Evolutionary conservation across 1,139 yeast species (phyloP), one percentile per base, ranked within the genome.

Genomic region (Saccharomycopsis hybrid): DNA sequence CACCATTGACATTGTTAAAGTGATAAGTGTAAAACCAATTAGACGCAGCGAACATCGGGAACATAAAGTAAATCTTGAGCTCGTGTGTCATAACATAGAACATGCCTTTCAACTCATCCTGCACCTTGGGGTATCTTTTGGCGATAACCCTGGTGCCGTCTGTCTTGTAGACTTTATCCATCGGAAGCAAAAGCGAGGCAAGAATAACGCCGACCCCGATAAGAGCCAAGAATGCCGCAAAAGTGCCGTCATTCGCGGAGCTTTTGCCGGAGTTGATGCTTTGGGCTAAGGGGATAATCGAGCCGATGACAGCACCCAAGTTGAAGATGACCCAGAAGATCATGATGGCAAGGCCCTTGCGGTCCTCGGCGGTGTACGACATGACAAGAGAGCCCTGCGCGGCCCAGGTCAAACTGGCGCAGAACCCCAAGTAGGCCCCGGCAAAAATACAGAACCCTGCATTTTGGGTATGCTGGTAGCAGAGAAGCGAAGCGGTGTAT

Each of bases 11-110:
- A 55, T 76, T 77, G 60, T 78, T 78, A 58, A 77, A 78, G 63
- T 80, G 84, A 63, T 79, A 79, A 43, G 84, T 76, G 68, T 77
- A 77, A 66, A 78, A 80, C 80, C 81, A 78, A 68, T 80, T 80
- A 41, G 84, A 76, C 25, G 80, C 72, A 59, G 77, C 76, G 62
- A 79, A 80, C 78, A 78, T 74, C 41, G 82, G 82, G 71, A 78
- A 77, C 60, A 80, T 58, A 32, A 74, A 59, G 44, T 69, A 61
- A 50, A 74, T 73, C 58, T 65, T 69, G 49, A 80, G 78, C 56
- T 79, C 82, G 35, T 60, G 59, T 48, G 62, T 64, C 57, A 79
- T 66, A 47, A 74, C 62, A 50, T 59, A 60, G 54, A 64, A 61
- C 59, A 78, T 66, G 32, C 69, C 74, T 36, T 61, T 55, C 47